Percentiles rank a stretch among this genome's conserved stretches.
Conservation (phyloP, 257 asterid genomes). For the Solanum megistacrolobum region DNA sequence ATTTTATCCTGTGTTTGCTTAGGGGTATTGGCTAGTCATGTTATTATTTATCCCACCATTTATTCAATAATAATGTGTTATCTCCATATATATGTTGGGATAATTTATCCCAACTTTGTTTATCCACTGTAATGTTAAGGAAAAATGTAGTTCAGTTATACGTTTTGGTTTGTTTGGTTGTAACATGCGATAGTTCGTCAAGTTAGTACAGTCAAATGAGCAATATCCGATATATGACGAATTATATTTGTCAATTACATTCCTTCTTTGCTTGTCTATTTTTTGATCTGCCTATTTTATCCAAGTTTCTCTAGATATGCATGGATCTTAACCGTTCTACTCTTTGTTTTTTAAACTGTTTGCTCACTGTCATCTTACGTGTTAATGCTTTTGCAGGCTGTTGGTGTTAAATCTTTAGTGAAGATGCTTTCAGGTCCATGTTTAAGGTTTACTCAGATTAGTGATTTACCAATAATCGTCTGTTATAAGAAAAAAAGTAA, state of each 20-base stretch:
- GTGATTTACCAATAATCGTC: neutral
- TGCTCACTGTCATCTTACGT: neutral
- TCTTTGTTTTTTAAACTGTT: neutral
- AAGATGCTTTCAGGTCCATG: neutral
- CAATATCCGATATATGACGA: neutral
- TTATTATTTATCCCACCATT: neutral
- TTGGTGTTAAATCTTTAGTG: neutral
- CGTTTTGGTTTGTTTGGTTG: no score
- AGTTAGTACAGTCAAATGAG: neutral
- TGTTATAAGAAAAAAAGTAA: no score
- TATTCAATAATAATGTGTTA: no score
- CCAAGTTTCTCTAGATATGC: neutral
- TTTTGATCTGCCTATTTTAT: no score
- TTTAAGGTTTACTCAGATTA: neutral
- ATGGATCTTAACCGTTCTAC: neutral
- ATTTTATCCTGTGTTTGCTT: neutral
- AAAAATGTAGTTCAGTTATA: neutral
- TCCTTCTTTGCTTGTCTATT: neutral
- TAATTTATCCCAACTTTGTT: neutral
- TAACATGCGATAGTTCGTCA: neutral
- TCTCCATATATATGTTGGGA: neutral
- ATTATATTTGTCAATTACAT: neutral
- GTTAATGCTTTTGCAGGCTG: neutral
- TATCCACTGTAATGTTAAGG: neutral
- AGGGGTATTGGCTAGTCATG: neutral